Evolutionary conservation across 257 asterid genomes (phyloP).

Genomic region (Striga asiatica): DNA sequence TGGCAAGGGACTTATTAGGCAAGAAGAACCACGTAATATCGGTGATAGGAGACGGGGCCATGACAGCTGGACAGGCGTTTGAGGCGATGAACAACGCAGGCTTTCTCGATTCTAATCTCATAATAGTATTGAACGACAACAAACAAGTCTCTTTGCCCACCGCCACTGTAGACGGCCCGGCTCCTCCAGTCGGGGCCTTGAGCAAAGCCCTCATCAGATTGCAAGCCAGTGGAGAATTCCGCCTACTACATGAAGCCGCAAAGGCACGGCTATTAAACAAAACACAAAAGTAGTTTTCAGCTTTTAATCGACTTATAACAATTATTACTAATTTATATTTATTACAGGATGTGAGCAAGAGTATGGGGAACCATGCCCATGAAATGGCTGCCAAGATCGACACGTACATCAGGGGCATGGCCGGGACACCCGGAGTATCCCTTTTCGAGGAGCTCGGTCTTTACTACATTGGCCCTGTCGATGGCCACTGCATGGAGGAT

Average conservation of each 20-base stretch:
- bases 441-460: slow-evolving; percentile 92
- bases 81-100: slow-evolving; percentile 99
- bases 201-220: slow-evolving; percentile 80
- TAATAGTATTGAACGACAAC: slow-evolving; percentile 85
- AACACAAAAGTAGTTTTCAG: too few species aligned
- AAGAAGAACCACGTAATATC: slow-evolving; percentile 61
- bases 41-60: slow-evolving; percentile 94
- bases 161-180: slow-evolving; percentile 78
- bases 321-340: too few species aligned
- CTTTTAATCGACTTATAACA: too few species aligned
- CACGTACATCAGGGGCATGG: slow-evolving; percentile 91
- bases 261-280: too few species aligned
- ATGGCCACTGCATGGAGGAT: slow-evolving; percentile 83
- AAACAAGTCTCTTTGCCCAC: slow-evolving; percentile 94
- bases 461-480: slow-evolving; percentile 92
- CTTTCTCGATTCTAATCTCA: slow-evolving; percentile 87
- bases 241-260: slow-evolving; percentile 89
- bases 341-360: too few species aligned
- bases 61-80: slow-evolving; percentile 97
- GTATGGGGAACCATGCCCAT: slow-evolving; percentile 94
- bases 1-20: slow-evolving; percentile 82
- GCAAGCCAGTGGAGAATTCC: slow-evolving; percentile 76
- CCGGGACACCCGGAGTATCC: slow-evolving; percentile 80
- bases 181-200: slow-evolving; percentile 84
- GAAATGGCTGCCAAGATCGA: slow-evolving; percentile 91